Evolutionary conservation across 129 eudicot species (phyloP), one percentile per base, ranked within the genome.

Genomic region (Smallanthus sonchifolius): DNA sequence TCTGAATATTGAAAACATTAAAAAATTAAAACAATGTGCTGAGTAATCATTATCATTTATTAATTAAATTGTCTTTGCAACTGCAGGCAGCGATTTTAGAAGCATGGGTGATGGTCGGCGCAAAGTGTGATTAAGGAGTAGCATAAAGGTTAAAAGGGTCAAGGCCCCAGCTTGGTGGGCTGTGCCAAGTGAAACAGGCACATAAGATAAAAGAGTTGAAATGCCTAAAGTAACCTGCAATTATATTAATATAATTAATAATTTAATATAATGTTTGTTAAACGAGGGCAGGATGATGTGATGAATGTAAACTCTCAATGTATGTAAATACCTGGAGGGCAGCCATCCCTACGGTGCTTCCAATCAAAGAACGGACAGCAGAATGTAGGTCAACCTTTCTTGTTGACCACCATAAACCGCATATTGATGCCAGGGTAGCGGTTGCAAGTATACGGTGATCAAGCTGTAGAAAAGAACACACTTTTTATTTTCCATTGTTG

Each of bases 101-200:
- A 91, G 94, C 38, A 81, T 54, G 8, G 74, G 43, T 14, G 99
- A 91, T 3, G 99, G 97, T 19, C 87, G 87, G 14, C 97, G 87
- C 30, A 91, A 73, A 15, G 87, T 86, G 73, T 94, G 99, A 75
- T 89, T 91, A 60, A 94, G 97, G 45, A 94, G 87, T 42, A 94
- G 81, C 97, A 94, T 91, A 10, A 94, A 79, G 0, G 93, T 86
- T 73, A 94, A 72, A 38, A 94, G 84, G 13, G 96, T 94, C 60
- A 94, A 72, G 6, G 99, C 99, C 81, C 99, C 99, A 4, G 99
- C 97, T 51, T 91, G 99, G 81, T 94, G 99, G 67, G 99, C 99
- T 2, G 86, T 69, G 78, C 99, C 99, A 11, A 94, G 85, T 9
- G 97, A 91, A 40, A 88, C 97, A 5, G 99, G 99, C 30, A 94